Conservation (phyloP, 164 flowering plant genomes). For the Liquidambar formosana region DNA sequence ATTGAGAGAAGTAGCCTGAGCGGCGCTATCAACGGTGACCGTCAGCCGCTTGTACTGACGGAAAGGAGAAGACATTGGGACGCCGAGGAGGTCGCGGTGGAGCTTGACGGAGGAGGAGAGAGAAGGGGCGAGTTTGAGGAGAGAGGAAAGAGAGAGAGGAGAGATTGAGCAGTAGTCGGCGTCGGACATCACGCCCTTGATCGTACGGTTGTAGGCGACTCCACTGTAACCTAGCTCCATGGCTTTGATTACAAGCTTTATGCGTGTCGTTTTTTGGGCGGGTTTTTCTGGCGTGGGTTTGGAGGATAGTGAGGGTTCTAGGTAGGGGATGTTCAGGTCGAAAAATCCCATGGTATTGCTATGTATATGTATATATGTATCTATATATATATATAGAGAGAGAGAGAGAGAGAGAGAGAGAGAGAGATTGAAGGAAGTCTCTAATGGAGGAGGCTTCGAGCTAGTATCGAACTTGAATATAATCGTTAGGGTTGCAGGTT, state of each 20-base stretch:
- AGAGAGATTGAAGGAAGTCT: not conserved
- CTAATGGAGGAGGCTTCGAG: not conserved
- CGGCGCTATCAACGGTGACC: slow-evolving; percentile 44
- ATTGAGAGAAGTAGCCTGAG: slow-evolving; percentile 61
- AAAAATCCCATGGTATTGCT: slow-evolving; percentile 46
- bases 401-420: not conserved
- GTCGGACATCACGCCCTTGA: slow-evolving; percentile 80
- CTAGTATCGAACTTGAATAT: not conserved
- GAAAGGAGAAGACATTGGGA: slow-evolving; percentile 59
- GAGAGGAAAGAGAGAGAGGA: slow-evolving; percentile 56
- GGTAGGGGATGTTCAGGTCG: slow-evolving; percentile 66
- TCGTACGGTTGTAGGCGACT: slow-evolving; percentile 71
- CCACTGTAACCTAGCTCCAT: slow-evolving; percentile 91
- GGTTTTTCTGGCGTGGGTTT: slow-evolving; percentile 15
- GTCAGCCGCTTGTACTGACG: slow-evolving; percentile 94
- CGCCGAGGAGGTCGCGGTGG: slow-evolving; percentile 65
- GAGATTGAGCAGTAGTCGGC: slow-evolving; percentile 64
- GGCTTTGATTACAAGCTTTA: slow-evolving; percentile 50
- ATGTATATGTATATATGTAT: not conserved
- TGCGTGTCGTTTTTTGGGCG: slow-evolving; percentile 35
- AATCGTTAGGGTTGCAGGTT: not conserved
- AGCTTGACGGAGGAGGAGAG: slow-evolving; percentile 57
- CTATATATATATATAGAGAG: not conserved
- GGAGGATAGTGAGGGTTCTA: slow-evolving; percentile 24
- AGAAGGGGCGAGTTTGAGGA: slow-evolving; percentile 50